Evolutionary conservation across 805 yeast species (phyloP).

Genomic region (Komagataella ulmi): DNA sequence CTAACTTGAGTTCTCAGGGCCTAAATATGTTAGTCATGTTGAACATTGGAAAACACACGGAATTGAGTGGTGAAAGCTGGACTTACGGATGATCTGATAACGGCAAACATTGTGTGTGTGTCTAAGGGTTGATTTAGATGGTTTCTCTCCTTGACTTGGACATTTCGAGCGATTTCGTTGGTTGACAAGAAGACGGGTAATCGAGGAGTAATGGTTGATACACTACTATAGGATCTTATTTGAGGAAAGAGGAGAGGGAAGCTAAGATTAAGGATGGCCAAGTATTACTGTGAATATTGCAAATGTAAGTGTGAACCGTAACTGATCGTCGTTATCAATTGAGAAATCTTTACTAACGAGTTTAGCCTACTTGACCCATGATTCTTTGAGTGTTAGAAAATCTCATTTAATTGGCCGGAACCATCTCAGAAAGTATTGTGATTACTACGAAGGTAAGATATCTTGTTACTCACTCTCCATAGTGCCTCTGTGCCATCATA

Average conservation of each 20-base stretch:
- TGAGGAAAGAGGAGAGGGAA: not conserved
- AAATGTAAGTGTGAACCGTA: slow-evolving; percentile 24
- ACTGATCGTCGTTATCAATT: not conserved
- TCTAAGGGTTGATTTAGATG: not conserved
- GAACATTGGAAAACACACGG: not conserved
- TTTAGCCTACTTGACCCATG: slow-evolving; percentile 65
- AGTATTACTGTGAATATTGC: slow-evolving; percentile 79
- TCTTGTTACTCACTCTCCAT: not conserved
- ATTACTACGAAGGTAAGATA: slow-evolving; percentile 47
- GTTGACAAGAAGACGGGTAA: not conserved
- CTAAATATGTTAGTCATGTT: slow-evolving; percentile 2
- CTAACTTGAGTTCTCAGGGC: slow-evolving; percentile 15
- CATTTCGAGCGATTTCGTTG: not conserved
- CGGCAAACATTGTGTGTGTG: slow-evolving; percentile 3
- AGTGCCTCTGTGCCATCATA: not conserved
- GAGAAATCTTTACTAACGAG: not conserved
- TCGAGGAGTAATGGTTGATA: not conserved
- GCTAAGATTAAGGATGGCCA: slow-evolving; percentile 31
- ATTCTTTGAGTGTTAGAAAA: slow-evolving; percentile 74
- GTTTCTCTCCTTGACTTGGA: not conserved
- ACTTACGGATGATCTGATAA: slow-evolving; percentile 8
- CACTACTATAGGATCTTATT: not conserved
- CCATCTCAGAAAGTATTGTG: slow-evolving; percentile 59
- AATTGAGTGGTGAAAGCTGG: not conserved
- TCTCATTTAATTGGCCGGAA: slow-evolving; percentile 69